Evolutionary conservation across 805 yeast genomes (phyloP), one percentile per base, ranked within the genome.

Genomic region (Clavispora fructus): DNA sequence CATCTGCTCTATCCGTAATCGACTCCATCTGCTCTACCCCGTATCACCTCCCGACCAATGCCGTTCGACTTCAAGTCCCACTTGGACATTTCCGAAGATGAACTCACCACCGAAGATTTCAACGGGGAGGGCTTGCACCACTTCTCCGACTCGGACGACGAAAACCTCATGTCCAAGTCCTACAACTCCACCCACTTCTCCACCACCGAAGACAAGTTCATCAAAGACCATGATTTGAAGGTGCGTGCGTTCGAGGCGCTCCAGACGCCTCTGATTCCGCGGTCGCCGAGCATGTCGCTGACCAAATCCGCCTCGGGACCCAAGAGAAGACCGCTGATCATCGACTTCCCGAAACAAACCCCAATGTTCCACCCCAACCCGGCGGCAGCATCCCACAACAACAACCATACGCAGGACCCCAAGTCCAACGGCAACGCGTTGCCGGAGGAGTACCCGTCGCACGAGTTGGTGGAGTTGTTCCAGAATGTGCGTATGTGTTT

Each of bases 221-320:
- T 85, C 55, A 76, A 75, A 56, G 89, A 82, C 43, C 82, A 83
- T 48, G 88, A 83, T 51, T 80, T 86, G 55, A 85, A 84, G 56
- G 60, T 79, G 32, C 72, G 75, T 48, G 87, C 89, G 0, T 69
- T 81, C 50, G 78, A 77, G 48, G 71, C 77, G 31, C 61, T 78
- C 35, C 70, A 52, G 48, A 42, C 42, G 45, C 51, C 56, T 47
- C 25, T 40, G 41, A 42, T 50, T 41, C 40, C 48, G 55, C 77
- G 80, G 5, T 61, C 69, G 53, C 61, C 78, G 39, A 61, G 71
- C 23, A 77, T 69, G 14, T 27, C 40, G 31, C 41, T 43, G 41
- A 37, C 43, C 14, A 33, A 33, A 11, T 33, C 37, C 4, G 37
- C 37, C n/a, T 9, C 37, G 5, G 37, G 4, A 6, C 25, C 37